Evolutionary conservation across 2,329 filamentous ascomycete genomes (phyloP).

Genomic region (Alternaria ventricosa): DNA sequence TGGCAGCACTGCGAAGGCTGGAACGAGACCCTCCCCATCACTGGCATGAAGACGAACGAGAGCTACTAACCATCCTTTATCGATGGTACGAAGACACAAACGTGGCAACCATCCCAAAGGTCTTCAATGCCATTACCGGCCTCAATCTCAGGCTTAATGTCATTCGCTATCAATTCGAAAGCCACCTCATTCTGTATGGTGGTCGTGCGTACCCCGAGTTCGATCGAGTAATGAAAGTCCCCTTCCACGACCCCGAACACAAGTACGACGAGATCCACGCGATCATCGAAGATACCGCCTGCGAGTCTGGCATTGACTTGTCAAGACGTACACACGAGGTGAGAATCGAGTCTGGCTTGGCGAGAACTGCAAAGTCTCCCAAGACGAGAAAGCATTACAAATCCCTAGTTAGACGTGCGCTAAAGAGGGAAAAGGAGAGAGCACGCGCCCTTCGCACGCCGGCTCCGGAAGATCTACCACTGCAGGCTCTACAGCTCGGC

Average conservation of each 20-base stretch:
- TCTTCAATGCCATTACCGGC: constrained; percentile 17
- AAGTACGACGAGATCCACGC: constrained; percentile 3
- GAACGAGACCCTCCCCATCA: not conserved
- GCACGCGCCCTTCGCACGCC: not conserved
- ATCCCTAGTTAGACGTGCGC: not conserved
- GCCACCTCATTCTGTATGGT: constrained; percentile 11
- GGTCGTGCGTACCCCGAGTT: constrained; percentile 5
- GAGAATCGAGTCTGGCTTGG: not conserved
- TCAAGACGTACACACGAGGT: not conserved
- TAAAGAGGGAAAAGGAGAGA: not conserved
- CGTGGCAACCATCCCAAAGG: not conserved
- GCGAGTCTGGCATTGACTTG: not conserved
- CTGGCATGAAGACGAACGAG: constrained; percentile 12
- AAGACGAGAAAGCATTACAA: constrained; percentile 2
- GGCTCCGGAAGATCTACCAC: accelerated
- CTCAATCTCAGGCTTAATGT: not conserved
- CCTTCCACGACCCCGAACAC: constrained; percentile 15
- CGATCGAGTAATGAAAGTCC: not conserved
- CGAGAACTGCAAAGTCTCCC: constrained; percentile 2
- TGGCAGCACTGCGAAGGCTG: not conserved
- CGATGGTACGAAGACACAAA: constrained; percentile 9
- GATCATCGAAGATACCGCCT: constrained; percentile 7
- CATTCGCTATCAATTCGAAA: constrained; percentile 9
- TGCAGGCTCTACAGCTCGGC: not conserved
- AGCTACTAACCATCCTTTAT: constrained; percentile 8